Percentiles rank a stretch among this genome's conserved stretches.
These are phyloP conservation scores for Kuraishia molischiana DNA, from an alignment of 805 yeast species.

Conservation along the genomic window DNA sequence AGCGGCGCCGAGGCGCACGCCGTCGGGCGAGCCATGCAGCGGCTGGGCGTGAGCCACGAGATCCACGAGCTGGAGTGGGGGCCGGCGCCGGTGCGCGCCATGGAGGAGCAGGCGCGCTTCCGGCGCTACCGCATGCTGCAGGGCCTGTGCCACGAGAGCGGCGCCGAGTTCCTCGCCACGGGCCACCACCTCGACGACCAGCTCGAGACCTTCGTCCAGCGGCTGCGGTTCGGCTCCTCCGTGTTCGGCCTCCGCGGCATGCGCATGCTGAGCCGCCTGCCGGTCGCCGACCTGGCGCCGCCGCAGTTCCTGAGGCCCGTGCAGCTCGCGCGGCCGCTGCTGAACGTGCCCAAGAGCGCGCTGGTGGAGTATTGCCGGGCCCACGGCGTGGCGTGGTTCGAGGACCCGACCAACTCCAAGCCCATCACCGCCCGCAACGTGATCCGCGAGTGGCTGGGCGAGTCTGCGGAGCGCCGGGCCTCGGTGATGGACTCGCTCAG, in stretches of 20 bases:
- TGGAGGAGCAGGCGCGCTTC: slow-evolving; percentile 53
- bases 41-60: slow-evolving; percentile 17
- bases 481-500: slow-evolving; percentile 6
- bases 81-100: slow-evolving; percentile 14
- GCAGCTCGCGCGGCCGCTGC: slow-evolving; percentile 40
- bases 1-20: slow-evolving; percentile 38
- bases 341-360: slow-evolving; percentile 31
- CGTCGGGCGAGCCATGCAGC: slow-evolving; percentile 15
- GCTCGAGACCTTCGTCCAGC: slow-evolving; percentile 53
- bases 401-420: slow-evolving; percentile 56
- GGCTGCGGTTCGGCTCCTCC: slow-evolving; percentile 36
- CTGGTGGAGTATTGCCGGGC: slow-evolving; percentile 34
- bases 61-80: slow-evolving; percentile 10
- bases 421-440: slow-evolving; percentile 50
- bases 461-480: slow-evolving; percentile 6
- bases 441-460: slow-evolving; percentile 26
- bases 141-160: slow-evolving; percentile 25
- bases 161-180: slow-evolving; percentile 30
- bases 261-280: slow-evolving; percentile 18
- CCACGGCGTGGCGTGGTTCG: slow-evolving; percentile 48
- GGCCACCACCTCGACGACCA: slow-evolving; percentile 74
- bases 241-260: slow-evolving; percentile 56
- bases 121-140: slow-evolving; percentile 38
- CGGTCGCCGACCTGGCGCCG: slow-evolving; percentile 14
- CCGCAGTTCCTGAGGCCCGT: slow-evolving; percentile 8